Evolutionary conservation across 2,329 filamentous ascomycete genomes (phyloP).

Genomic region (Pseudogymnoascus sp.): DNA sequence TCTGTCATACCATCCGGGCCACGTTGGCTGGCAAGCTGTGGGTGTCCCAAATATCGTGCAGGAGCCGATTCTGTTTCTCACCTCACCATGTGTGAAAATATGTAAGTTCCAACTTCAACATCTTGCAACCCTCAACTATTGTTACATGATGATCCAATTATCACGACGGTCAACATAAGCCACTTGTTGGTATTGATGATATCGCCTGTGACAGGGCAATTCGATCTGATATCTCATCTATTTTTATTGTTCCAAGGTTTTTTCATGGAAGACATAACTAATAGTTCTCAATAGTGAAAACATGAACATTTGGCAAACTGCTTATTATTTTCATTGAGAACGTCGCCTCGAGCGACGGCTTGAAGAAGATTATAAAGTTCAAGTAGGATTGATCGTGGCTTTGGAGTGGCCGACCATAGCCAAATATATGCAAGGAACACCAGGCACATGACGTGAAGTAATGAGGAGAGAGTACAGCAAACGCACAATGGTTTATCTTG

Average conservation of each 20-base stretch:
- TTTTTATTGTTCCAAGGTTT: constrained; percentile 12
- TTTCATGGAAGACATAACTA: constrained; percentile 2
- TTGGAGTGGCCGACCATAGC: background rate
- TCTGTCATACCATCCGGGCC: constrained; percentile 13
- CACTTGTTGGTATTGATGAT: constrained; percentile 65
- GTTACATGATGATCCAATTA: constrained; percentile 65
- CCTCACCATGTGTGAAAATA: constrained; percentile 11
- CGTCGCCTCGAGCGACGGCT: constrained; percentile 3
- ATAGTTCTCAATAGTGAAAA: background rate
- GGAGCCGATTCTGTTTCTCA: constrained; percentile 20
- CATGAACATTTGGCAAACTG: constrained; percentile 3
- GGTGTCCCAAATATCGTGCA: background rate
- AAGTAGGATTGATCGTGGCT: background rate
- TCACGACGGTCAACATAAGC: constrained; percentile 87
- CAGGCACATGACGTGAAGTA: background rate
- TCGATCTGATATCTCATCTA: constrained; percentile 28
- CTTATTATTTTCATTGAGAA: constrained; percentile 9
- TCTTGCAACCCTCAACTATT: constrained; percentile 17
- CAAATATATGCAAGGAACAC: background rate
- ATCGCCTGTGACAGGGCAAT: constrained; percentile 68
- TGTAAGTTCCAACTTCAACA: constrained; percentile 10
- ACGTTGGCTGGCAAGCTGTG: background rate
- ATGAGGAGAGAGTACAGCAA: background rate
- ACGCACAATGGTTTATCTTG: background rate
- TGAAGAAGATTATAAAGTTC: background rate